Evolutionary conservation across 1,284 basidiomycete species (phyloP).

Genomic region (Ganoderma meredithae): DNA sequence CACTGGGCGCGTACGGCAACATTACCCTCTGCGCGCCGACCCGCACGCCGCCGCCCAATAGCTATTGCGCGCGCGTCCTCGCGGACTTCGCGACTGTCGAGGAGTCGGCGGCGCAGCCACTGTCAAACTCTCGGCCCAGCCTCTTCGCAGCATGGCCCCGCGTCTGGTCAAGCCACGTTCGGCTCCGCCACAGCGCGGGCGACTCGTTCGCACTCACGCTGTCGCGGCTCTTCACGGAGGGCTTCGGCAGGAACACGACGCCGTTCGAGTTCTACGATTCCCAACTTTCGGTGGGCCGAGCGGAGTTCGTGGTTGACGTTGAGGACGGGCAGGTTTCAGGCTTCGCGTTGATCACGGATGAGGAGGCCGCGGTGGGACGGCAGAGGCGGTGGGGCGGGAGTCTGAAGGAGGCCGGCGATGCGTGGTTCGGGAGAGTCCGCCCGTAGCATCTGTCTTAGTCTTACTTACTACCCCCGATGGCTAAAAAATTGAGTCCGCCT

Average conservation of each 20-base stretch:
- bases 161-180: conserved; percentile 39
- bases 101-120: not conserved
- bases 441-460: not conserved
- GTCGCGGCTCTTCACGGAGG: conserved; percentile 37
- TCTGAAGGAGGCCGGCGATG: conserved; percentile 17
- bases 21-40: conserved; percentile 44
- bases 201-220: conserved; percentile 31
- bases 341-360: conserved; percentile 19
- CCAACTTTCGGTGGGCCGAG: conserved; percentile 21
- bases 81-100: conserved; percentile 35
- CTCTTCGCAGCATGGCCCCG: conserved; percentile 36
- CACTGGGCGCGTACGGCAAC: conserved; percentile 42
- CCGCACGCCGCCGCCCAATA: conserved; percentile 32
- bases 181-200: conserved; percentile 28
- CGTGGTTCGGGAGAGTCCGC: conserved; percentile 15
- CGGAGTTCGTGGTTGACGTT: conserved; percentile 30
- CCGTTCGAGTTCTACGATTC: conserved; percentile 37
- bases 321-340: conserved; percentile 18
- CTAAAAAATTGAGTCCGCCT: not conserved
- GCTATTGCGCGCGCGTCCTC: conserved; percentile 36
- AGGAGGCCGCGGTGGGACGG: conserved; percentile 15
- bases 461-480: too few species aligned
- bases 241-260: conserved; percentile 39
- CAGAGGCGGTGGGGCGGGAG: conserved; percentile 7
- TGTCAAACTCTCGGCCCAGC: not conserved